These are phyloP conservation scores for Leccinum pachyderme DNA, from an alignment of 1,284 basidiomycete genomes.

Conservation along the genomic window DNA sequence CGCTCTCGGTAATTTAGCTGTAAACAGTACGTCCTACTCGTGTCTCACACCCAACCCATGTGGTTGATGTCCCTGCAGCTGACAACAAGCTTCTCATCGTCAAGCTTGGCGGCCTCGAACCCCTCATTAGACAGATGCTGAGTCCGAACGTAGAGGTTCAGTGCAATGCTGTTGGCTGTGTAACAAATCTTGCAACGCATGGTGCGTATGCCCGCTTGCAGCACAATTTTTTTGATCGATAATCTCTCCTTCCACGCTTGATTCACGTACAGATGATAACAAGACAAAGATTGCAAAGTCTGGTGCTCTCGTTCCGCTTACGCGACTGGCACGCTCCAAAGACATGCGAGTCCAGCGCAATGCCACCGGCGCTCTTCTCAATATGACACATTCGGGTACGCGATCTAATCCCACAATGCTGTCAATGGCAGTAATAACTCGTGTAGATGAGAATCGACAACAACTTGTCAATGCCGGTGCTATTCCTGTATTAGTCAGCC, in stretches of 20 bases:
- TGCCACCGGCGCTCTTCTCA: constrained; percentile 95
- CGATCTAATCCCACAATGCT: constrained; percentile 7
- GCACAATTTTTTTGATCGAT: constrained; percentile 8
- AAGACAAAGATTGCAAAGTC: constrained; percentile 99
- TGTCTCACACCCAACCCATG: constrained; percentile 22
- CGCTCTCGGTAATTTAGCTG: constrained; percentile 97
- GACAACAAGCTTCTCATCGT: constrained; percentile 99
- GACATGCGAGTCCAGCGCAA: constrained; percentile 99
- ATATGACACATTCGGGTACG: constrained; percentile 98
- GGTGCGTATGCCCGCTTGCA: constrained; percentile 50
- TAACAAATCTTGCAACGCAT: constrained; percentile 98
- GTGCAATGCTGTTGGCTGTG: constrained; percentile 99
- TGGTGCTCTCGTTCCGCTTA: constrained; percentile 94
- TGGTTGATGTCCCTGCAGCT: constrained; percentile 48
- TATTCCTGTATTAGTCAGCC: constrained; percentile 94
- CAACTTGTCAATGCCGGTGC: constrained; percentile 99
- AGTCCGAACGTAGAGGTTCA: constrained; percentile 99
- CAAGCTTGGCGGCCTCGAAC: constrained; percentile 96
- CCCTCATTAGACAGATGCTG: constrained; percentile 98
- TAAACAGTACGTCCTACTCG: constrained; percentile 77
- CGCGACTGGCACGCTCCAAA: constrained; percentile 94
- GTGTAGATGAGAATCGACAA: constrained; percentile 90
- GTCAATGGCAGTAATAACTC: constrained; percentile 10
- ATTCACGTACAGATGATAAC: constrained; percentile 78
- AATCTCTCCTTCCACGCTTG: constrained; percentile 2